These are phyloP conservation scores for Geotrichum australiense DNA, from an alignment of 1,139 yeast species.

Conservation along the genomic window DNA sequence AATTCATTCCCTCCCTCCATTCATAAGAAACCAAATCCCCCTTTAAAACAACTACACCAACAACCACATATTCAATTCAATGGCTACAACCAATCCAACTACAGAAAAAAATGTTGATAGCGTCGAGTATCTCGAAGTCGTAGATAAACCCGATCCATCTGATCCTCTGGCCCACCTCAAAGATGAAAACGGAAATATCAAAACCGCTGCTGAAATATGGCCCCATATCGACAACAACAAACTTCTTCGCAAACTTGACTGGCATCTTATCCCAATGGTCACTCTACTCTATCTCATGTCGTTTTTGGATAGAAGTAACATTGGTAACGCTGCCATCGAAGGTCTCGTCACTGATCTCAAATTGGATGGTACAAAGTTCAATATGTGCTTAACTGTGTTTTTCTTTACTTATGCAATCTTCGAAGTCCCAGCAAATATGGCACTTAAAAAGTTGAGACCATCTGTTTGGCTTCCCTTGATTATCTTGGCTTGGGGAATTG, in stretches of 20 bases:
- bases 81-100: neutral
- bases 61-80: too few relatives aligned
- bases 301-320: conserved; percentile 57
- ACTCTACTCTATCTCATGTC: conserved; percentile 50
- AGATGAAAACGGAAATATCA: conserved; percentile 10
- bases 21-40: too few relatives aligned
- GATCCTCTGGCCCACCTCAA: conserved; percentile 10
- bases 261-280: conserved; percentile 48
- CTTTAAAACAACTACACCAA: too few relatives aligned
- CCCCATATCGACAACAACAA: conserved; percentile 22
- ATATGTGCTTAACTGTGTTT: conserved; percentile 58
- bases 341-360: conserved; percentile 43
- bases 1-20: too few relatives aligned
- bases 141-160: neutral
- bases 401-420: conserved; percentile 47
- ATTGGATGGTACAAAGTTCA: conserved; percentile 37
- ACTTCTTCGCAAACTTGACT: conserved; percentile 43
- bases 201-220: conserved; percentile 14
- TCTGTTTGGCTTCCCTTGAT: conserved; percentile 44
- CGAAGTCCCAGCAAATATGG: conserved; percentile 47
- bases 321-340: conserved; percentile 54
- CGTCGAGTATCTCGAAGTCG: conserved; percentile 6
- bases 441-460: conserved; percentile 47
- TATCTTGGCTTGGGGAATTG: conserved; percentile 44
- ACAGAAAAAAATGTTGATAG: neutral